Percentiles rank a stretch among this genome's conserved stretches.
Conservation (phyloP, 192 early-diverging fungal species). For the Obelidium mucronatum region DNA sequence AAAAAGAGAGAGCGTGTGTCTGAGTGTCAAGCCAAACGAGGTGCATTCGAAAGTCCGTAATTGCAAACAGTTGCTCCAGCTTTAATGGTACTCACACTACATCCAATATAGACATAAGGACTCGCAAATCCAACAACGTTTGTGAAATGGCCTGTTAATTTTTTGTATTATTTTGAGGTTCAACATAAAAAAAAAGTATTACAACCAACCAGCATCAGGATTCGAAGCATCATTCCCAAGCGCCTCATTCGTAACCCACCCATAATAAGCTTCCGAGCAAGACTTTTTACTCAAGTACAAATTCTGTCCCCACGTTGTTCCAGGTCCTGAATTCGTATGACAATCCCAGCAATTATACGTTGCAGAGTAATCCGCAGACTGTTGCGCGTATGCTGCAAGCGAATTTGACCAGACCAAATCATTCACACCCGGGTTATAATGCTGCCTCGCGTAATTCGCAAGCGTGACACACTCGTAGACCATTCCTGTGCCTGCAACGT, state of each 20-base stretch:
- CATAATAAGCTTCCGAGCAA: conserved; percentile 3
- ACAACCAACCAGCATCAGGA: conserved; percentile 21
- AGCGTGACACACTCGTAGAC: conserved; percentile 1
- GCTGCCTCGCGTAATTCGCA: conserved; percentile 30
- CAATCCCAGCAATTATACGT: conserved; percentile 7
- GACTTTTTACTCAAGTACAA: neutral
- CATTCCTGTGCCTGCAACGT: neutral
- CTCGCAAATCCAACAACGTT: conserved; percentile 20
- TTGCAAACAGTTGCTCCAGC: conserved; percentile 18
- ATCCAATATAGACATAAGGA: conserved; percentile 1
- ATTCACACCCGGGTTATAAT: conserved; percentile 13
- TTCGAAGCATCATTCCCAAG: neutral
- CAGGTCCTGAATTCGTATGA: conserved; percentile 16
- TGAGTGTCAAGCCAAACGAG: neutral
- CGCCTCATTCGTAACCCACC: conserved; percentile 27
- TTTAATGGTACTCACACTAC: neutral
- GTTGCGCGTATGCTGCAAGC: conserved; percentile 5
- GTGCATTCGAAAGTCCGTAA: neutral
- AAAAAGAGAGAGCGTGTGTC: too few relatives aligned
- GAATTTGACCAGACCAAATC: conserved; percentile 3
- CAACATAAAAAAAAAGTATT: too few relatives aligned
- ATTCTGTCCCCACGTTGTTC: conserved; percentile 27
- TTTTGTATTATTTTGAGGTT: too few relatives aligned
- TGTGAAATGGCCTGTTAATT: conserved; percentile 15
- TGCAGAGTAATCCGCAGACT: conserved; percentile 15